Base-by-base conservation (phyloP, 129 eudicot genomes). In the Pittosporum tobira region DNA sequence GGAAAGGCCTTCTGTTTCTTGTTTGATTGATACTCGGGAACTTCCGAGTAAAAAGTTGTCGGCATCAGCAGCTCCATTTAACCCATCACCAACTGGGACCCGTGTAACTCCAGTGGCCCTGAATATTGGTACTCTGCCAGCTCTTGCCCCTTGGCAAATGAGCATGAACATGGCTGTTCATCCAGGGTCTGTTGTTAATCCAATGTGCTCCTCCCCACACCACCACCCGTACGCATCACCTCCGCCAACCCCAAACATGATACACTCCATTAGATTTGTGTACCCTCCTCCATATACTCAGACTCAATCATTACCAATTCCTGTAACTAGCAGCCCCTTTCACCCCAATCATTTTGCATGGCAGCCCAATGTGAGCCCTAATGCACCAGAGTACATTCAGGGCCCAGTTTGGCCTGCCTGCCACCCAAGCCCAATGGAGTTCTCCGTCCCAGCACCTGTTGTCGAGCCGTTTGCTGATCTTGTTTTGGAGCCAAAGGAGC, bases 141-240 rank as follows among this genome's bases (percentile, higher is more conserved):
- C 78, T 20, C 47, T 79, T 24, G 70, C 79, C 29, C 94, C 99
- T 8, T 86, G 96, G 96, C 76, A 84, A 45, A 74, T 91, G 83
- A 91, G 79, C 77, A 83, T 91, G 83, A 91, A 81, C 77, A 83
- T 91, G 98, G 54, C 84, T 63, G 85, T 90, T 67, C 98, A 85
- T 73, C 98, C 82, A 25, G 89, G 94, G 47, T 67, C 84, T 18
- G 38, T 75, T 40, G 88, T 63, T 46, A 84, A 62, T 61, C 94
- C 88, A 55, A 67, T 84, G 81, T 62, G 84, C 62, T 72, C 96
- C 30, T 72, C 88, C 25, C 91, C 91, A 70, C 98, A 78, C 74
- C 94, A 79, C 74, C 94, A 79, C 71, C 79, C 83, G 15, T 91
- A 76, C 73, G 96, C 96, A 45, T 87, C 96, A 51, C 84, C 99